phyloP scores from a whole-genome alignment of 495 filamentous ascomycete species.

The Aspergillus ostianus region DNA sequence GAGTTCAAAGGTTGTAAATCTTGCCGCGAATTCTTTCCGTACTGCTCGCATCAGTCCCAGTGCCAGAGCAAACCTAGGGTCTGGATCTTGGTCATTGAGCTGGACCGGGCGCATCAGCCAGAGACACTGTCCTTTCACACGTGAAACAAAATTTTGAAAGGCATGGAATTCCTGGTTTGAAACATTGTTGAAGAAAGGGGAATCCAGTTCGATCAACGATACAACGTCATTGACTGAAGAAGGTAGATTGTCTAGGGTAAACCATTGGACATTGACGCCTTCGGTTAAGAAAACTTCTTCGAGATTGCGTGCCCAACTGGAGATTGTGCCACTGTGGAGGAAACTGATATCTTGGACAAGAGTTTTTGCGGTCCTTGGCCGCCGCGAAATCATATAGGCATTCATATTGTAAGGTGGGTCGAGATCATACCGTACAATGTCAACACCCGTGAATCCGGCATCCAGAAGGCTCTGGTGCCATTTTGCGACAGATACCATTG shows the following conservation, averaged over 20 bases:
- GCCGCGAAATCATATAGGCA: slow-evolving; percentile 30
- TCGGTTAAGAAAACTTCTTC: slow-evolving; percentile 3
- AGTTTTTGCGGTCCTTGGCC: neutral
- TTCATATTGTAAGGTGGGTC: slow-evolving; percentile 30
- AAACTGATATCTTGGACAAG: slow-evolving; percentile 10
- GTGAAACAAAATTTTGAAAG: slow-evolving; percentile 18
- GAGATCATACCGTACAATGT: slow-evolving; percentile 29
- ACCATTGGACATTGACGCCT: slow-evolving; percentile 22
- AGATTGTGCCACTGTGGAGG: slow-evolving; percentile 7
- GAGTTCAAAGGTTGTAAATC: slow-evolving; percentile 44
- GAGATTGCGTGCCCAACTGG: slow-evolving; percentile 12
- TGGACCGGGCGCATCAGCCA: slow-evolving; percentile 42
- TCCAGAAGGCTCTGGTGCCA: slow-evolving; percentile 30
- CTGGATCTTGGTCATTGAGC: slow-evolving; percentile 29
- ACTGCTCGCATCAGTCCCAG: slow-evolving; percentile 42
- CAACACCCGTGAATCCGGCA: slow-evolving; percentile 32
- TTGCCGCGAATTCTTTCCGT: slow-evolving; percentile 33
- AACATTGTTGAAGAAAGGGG: slow-evolving; percentile 28
- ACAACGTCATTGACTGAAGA: slow-evolving; percentile 27
- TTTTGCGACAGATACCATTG: slow-evolving; percentile 26
- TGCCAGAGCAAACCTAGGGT: slow-evolving; percentile 36
- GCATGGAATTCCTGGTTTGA: slow-evolving; percentile 8
- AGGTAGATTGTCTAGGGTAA: slow-evolving; percentile 20
- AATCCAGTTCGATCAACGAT: slow-evolving; percentile 30
- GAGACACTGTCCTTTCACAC: slow-evolving; percentile 4